Evolutionary conservation across 148 eudicot species (phyloP).

Genomic region (Vaccinium corymbosum): DNA sequence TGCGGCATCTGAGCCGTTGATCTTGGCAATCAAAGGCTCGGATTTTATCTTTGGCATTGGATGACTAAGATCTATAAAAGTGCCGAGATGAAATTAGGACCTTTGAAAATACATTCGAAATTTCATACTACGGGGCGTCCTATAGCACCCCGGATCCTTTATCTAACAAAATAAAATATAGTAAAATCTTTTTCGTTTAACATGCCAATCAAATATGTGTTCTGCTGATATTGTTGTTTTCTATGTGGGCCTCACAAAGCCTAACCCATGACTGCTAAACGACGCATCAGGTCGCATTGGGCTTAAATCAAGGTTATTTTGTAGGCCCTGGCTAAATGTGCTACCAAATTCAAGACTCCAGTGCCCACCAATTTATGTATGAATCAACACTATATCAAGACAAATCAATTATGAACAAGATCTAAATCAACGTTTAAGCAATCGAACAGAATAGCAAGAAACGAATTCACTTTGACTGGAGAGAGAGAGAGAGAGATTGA

Average conservation of each 20-base stretch:
- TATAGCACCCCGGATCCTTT: too few relatives aligned
- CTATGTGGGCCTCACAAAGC: slow-evolving; percentile 1
- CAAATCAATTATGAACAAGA: not conserved
- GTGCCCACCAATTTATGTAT: not conserved
- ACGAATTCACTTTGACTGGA: not conserved
- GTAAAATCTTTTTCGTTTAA: too few relatives aligned
- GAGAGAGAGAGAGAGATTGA: not conserved
- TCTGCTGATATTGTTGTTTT: not conserved
- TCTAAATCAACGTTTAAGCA: not conserved
- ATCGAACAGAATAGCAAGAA: not conserved
- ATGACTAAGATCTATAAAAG: too few relatives aligned
- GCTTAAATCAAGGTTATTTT: not conserved
- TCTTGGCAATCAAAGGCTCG: too few relatives aligned
- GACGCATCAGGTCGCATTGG: not conserved
- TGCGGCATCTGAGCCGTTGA: too few relatives aligned
- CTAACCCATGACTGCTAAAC: not conserved
- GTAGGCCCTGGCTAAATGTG: not conserved
- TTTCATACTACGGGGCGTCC: too few relatives aligned
- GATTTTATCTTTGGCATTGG: too few relatives aligned
- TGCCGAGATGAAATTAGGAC: too few relatives aligned
- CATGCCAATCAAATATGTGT: not conserved
- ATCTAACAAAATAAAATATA: too few relatives aligned
- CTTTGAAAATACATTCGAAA: too few relatives aligned
- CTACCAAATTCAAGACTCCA: not conserved
- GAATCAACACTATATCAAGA: not conserved